Base-by-base conservation (phyloP, 768 basidiomycete species). In the Rhizopogon roseolus region DNA sequence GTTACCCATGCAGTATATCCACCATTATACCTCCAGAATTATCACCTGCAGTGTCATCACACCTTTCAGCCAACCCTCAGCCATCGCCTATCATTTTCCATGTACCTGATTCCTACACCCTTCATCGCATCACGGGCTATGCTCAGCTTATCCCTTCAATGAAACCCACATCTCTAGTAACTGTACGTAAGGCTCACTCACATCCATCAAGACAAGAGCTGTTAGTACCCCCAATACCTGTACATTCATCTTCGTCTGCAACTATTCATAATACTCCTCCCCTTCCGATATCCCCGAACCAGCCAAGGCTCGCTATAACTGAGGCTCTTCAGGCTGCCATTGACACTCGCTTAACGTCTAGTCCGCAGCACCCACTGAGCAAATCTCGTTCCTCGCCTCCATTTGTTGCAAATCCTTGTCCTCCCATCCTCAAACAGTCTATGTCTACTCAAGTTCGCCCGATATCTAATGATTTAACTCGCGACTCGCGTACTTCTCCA, bases 1-100 rank as follows among this genome's bases (percentile, higher is more conserved):
- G 14, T 17, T 32, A 28, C 39, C 19, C 39, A 43, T 25, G 36
- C 60, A 81, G 81, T 56, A 75, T 84, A 39, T 84, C 84, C 0
- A 69, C 73, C n/a, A 73, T 85, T 43, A 71, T 85, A 62, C 82
- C 84, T 1, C 67, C 72, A 6, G 78, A 82, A 50, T 66, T 77
- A 6, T 60, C 83, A 16, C 56, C 73, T 8, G 56, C 74, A 36
- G 68, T 84, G 16, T 71, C 76, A 1, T 65, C 73, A 0, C 71
- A 73, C 52, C 62, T 72, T 6, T 56, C 56, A 3, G 60, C 51
- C 0, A 64, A 53, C 14, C 57, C 48, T 48, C 25, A 49, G 8
- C 57, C 64, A 1, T 64, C 45, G 37, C 64, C 69, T 1, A 59
- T 71, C 60, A 56, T 77, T 51, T 75, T 76, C 54, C 65, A 71